Base-by-base conservation (phyloP, 208 protist genomes). In the Crithidia sp. region DNA sequence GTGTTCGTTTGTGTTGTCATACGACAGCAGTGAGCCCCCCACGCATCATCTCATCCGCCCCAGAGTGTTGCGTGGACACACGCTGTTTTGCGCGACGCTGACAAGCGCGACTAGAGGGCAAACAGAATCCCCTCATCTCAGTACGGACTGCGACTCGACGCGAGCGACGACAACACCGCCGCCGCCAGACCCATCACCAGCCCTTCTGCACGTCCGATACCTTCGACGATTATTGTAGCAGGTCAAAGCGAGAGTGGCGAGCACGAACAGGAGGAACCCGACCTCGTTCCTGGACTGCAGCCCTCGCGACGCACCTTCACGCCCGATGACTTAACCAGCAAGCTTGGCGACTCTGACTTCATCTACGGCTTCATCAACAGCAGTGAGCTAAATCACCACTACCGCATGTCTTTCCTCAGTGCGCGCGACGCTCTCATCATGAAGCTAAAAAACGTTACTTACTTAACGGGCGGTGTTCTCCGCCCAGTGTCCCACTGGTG, bases 311-410 rank as follows among this genome's bases (percentile, higher is more conserved):
- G 76, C 53, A 75, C 59, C n/a, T 84, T 81, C 74, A 85, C 83
- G 40, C 40, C 65, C 0, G 71, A 54, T 6, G 84, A 86, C 60
- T 61, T 86, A 37, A 60, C 77, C 4, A 53, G 56, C 17, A 37
- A 37, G 57, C 84, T 84, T 58, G 61, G 54, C 12, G 37, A 81
- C 54, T 89, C 98, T 53, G 94, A 98, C 67, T 78, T 98, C 41
- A 85, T 99, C 10, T 99, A 98, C 82, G 98, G 94, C 9, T 99
- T 97, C 87, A 96, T 99, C 13, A 99, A 99, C 82, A 97, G 97
- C 17, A 90, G 61, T 13, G 97, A 99, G 65, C 79, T 69, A 3
- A 75, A 88, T 16, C 88, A 95, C 41, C 14, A 68, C 5, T 91
- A 76, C 75, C 84, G 81, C 8, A 76, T 76, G 28, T 17, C 3